Evolutionary conservation across 2,329 filamentous ascomycete genomes (phyloP).

Genomic region (Apiospora arundinis): DNA sequence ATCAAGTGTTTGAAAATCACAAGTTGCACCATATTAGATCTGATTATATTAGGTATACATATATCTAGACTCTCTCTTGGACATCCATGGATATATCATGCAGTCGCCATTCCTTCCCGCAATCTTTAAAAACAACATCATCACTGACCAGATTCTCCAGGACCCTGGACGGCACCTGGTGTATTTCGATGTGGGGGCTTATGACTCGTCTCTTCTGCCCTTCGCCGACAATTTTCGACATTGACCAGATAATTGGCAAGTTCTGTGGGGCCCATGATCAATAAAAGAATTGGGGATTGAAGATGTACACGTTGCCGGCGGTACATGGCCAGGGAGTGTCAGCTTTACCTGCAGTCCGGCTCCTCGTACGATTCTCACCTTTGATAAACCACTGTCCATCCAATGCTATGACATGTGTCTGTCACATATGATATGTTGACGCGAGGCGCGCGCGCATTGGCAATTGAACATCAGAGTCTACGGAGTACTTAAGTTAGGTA

Average conservation of each 20-base stretch:
- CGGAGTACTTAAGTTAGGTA: too few relatives aligned
- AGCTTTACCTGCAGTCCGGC: neutral
- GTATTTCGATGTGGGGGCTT: constrained; percentile 12
- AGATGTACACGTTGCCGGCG: neutral
- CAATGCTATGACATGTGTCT: constrained; percentile 6
- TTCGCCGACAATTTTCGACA: neutral
- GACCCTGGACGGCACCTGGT: constrained; percentile 2
- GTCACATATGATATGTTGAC: neutral
- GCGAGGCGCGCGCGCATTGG: neutral
- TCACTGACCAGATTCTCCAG: neutral
- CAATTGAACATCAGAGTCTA: neutral
- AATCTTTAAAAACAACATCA: neutral
- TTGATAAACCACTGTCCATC: neutral
- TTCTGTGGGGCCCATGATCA: neutral
- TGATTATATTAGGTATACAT: neutral
- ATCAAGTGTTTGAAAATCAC: neutral
- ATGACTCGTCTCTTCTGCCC: neutral
- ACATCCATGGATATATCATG: neutral
- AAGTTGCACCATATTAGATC: neutral
- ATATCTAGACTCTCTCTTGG: too few relatives aligned
- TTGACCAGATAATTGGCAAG: neutral
- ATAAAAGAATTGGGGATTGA: neutral
- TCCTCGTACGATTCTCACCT: constrained; percentile 3
- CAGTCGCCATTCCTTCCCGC: neutral
- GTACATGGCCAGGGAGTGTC: neutral